Conservation (phyloP, 352 stramenopile genomes). For the Poterioochromonas sp. region DNA sequence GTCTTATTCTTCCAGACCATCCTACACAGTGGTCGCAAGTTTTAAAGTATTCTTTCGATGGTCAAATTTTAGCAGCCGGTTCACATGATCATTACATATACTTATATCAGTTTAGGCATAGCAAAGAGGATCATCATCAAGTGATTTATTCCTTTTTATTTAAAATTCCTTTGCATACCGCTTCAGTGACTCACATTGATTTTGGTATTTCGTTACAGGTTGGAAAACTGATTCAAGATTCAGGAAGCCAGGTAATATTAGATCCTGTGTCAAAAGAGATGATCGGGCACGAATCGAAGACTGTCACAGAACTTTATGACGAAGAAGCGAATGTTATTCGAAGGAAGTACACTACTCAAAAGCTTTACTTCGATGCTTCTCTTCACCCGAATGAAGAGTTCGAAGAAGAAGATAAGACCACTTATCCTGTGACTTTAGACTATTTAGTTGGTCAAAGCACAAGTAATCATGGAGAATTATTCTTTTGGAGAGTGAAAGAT, state of each 20-base stretch:
- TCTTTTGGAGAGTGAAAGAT: not conserved
- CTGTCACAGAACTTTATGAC: not conserved
- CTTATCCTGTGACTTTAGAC: not conserved
- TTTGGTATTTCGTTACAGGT: constrained; percentile 49
- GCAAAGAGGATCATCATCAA: too few relatives aligned
- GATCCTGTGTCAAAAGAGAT: too few relatives aligned
- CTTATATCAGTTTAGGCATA: constrained; percentile 73
- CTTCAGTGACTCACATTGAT: constrained; percentile 60
- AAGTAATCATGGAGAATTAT: not conserved
- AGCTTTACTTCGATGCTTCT: too few relatives aligned
- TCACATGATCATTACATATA: constrained; percentile 67
- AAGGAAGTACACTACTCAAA: too few relatives aligned
- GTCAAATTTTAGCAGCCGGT: constrained; percentile 62
- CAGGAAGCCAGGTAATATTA: too few relatives aligned
- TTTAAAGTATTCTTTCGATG: constrained; percentile 67
- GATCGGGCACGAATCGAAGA: too few relatives aligned
- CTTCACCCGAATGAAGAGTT: too few relatives aligned
- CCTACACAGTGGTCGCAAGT: constrained; percentile 44
- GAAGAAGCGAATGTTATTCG: not conserved
- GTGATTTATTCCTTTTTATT: not conserved
- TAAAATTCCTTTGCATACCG: constrained; percentile 33
- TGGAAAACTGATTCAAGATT: not conserved
- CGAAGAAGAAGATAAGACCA: not conserved
- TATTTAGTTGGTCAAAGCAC: not conserved
- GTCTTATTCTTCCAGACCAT: too few relatives aligned